Conservation (phyloP, 2,329 filamentous ascomycete species). For the Eutypa lata region DNA sequence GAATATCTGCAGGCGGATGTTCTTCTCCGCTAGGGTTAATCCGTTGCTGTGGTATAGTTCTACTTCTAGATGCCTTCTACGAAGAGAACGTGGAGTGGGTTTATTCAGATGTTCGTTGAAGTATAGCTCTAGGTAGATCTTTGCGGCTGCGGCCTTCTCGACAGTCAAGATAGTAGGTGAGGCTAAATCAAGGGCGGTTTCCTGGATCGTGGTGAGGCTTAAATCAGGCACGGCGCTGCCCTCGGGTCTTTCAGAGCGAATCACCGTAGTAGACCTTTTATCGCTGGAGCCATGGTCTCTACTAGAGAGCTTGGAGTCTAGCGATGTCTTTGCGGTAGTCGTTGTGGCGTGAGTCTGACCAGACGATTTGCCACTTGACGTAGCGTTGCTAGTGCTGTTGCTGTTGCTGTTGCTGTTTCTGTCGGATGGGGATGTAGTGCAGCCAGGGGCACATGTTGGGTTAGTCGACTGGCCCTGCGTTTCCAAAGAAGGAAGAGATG, state of each 20-base stretch:
- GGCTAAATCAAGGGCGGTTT: constrained; percentile 24
- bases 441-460: constrained; percentile 19
- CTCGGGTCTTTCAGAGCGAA: constrained; percentile 22
- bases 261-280: constrained; percentile 24
- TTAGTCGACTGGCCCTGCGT: constrained; percentile 20
- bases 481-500: constrained; percentile 33
- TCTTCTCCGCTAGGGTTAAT: constrained; percentile 53
- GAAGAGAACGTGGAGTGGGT: constrained; percentile 56
- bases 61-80: constrained; percentile 60
- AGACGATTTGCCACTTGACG: constrained; percentile 25
- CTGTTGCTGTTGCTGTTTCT: constrained; percentile 11
- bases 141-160: constrained; percentile 76
- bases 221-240: constrained; percentile 23
- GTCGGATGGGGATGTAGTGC: constrained; percentile 9
- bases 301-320: constrained; percentile 38
- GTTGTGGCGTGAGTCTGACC: constrained; percentile 21
- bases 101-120: constrained; percentile 67
- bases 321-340: constrained; percentile 35
- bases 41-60: constrained; percentile 55
- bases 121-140: constrained; percentile 81
- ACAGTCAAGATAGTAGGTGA: constrained; percentile 54
- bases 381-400: constrained; percentile 25
- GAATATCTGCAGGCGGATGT: constrained; percentile 56
- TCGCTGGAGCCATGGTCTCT: constrained; percentile 27
- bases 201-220: constrained; percentile 29